phyloP scores from a whole-genome alignment of 768 basidiomycete species.

The Kwoniella dendrophila region DNA sequence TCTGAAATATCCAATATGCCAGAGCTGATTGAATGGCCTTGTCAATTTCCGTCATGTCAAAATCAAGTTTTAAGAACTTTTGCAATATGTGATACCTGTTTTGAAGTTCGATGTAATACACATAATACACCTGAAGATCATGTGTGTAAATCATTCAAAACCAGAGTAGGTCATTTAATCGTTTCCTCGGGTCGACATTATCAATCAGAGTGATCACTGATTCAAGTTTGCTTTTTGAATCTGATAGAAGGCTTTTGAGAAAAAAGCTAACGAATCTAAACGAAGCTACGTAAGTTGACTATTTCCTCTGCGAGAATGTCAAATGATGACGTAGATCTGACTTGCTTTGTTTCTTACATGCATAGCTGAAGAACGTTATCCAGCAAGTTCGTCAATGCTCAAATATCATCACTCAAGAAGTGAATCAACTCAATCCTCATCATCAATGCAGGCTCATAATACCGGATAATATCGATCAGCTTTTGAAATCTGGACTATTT shows the following conservation, averaged over 20 bases:
- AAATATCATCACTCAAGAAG: not conserved
- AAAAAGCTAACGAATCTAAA: not conserved
- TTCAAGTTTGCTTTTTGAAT: too few species aligned
- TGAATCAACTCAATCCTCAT: not conserved
- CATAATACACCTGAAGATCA: constrained; percentile 3
- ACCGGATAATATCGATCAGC: not conserved
- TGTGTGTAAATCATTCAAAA: not conserved
- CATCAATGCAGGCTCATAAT: constrained; percentile 2
- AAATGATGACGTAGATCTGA: too few species aligned
- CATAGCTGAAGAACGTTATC: not conserved
- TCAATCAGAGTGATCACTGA: too few species aligned
- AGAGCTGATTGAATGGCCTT: constrained; percentile 14
- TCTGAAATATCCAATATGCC: constrained; percentile 3
- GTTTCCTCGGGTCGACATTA: not conserved
- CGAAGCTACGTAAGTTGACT: not conserved
- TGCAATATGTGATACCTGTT: constrained; percentile 8
- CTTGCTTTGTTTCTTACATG: too few species aligned
- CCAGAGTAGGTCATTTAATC: not conserved
- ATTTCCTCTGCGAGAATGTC: not conserved
- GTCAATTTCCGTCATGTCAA: not conserved
- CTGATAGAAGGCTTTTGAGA: not conserved
- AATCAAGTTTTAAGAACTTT: not conserved
- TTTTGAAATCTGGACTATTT: not conserved
- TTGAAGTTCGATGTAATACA: constrained; percentile 1
- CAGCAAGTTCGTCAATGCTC: not conserved